A percentile compares a stretch with the other conserved stretches of the same genome.
Conservation (phyloP, 2,329 filamentous ascomycete genomes). For the Waltergamsia citrina region DNA sequence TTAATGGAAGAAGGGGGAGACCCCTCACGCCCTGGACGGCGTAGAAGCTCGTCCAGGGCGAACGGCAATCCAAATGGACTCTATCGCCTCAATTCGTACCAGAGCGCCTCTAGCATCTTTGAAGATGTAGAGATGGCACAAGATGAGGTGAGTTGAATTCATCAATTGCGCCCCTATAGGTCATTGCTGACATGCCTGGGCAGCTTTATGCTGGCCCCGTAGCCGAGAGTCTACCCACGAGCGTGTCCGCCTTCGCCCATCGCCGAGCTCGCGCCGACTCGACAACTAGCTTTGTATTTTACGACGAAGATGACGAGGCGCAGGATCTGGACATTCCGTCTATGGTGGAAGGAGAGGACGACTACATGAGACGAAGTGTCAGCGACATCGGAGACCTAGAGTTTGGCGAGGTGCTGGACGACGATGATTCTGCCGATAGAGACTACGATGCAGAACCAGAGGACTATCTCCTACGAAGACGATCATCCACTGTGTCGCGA, state of each 20-base stretch:
- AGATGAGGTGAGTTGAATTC: conserved; percentile 58
- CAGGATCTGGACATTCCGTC: conserved; percentile 24
- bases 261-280: conserved; percentile 75
- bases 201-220: conserved; percentile 83
- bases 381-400: conserved; percentile 29
- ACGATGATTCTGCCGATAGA: conserved; percentile 28
- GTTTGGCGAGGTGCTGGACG: conserved; percentile 26
- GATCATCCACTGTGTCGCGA: conserved; percentile 51
- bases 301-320: conserved; percentile 60
- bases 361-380: conserved; percentile 16
- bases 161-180: too few relatives aligned
- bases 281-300: conserved; percentile 81
- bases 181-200: neutral
- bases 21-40: neutral
- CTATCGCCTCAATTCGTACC: conserved; percentile 60
- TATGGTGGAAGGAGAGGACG: neutral
- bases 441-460: conserved; percentile 28
- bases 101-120: conserved; percentile 72
- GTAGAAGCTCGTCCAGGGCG: neutral
- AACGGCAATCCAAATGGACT: conserved; percentile 19
- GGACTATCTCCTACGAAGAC: conserved; percentile 45
- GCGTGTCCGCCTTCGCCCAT: conserved; percentile 84
- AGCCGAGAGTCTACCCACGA: conserved; percentile 92
- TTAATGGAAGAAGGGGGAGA: neutral
- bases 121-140: conserved; percentile 99